Evolutionary conservation across 140 eudicot genomes (phyloP).

Genomic region (Flaveria floridana): DNA sequence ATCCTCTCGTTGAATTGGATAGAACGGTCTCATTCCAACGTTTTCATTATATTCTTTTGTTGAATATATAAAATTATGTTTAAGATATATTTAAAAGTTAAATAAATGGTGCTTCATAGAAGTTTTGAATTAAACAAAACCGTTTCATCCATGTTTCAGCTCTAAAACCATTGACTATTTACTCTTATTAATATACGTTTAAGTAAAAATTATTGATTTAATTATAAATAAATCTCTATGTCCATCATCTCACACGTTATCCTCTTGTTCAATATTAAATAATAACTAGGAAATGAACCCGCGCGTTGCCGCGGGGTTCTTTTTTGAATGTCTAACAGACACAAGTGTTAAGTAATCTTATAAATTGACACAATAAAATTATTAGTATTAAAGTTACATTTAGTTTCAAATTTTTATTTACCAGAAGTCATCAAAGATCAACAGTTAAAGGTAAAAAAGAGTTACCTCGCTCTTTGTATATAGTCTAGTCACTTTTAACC

Average conservation of each 20-base stretch:
- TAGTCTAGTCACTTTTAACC: no score
- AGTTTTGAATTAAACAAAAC: not conserved
- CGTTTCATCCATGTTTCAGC: not conserved
- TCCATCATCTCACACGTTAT: slow-evolving; percentile 39
- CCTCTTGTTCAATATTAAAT: slow-evolving; percentile 2
- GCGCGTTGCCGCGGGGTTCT: no score
- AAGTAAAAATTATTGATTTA: not conserved
- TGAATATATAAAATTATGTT: not conserved
- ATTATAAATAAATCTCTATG: slow-evolving; percentile 13
- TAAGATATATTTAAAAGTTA: not conserved
- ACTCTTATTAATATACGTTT: not conserved
- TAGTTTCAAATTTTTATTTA: no score
- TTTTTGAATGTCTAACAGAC: no score
- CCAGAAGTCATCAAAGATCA: no score
- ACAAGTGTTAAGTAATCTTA: no score
- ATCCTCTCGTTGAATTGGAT: not conserved
- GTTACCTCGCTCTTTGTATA: no score
- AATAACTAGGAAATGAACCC: not conserved
- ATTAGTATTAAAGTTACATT: no score
- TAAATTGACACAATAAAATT: no score
- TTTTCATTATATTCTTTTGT: not conserved
- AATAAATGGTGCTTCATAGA: not conserved
- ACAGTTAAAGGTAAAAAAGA: no score
- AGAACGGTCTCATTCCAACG: not conserved
- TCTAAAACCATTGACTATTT: slow-evolving; percentile 26